Conservation (phyloP, 2,329 filamentous ascomycete genomes). For the Penicillium sp. region DNA sequence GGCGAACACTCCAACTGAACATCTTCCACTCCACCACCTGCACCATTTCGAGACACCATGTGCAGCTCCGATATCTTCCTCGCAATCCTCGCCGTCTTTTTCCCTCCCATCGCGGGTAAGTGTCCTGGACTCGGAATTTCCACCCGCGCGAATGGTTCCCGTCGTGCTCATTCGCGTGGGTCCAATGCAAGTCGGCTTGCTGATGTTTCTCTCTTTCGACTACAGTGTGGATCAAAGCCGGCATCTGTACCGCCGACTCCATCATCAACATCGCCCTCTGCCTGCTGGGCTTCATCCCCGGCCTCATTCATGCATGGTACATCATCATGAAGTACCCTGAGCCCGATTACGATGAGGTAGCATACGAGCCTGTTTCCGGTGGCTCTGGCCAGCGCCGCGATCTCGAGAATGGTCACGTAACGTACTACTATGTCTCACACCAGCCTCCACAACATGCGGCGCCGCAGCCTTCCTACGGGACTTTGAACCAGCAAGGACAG, state of each 20-base stretch:
- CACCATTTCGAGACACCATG: conserved; percentile 36
- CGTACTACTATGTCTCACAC: conserved; percentile 69
- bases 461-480: conserved; percentile 33
- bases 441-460: conserved; percentile 35
- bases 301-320: conserved; percentile 94
- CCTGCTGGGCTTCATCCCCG: conserved; percentile 70
- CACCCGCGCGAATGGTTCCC: conserved; percentile 5
- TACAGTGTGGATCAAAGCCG: conserved; percentile 91
- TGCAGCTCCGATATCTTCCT: conserved; percentile 57
- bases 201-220: conserved; percentile 24
- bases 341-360: conserved; percentile 51
- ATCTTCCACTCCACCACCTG: background rate
- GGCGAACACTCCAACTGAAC: conserved; percentile 11
- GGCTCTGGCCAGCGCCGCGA: conserved; percentile 42
- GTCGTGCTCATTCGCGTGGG: background rate
- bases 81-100: conserved; percentile 55
- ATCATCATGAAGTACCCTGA: conserved; percentile 91
- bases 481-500: conserved; percentile 31
- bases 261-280: conserved; percentile 93
- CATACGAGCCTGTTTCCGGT: conserved; percentile 60
- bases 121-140: conserved; percentile 7
- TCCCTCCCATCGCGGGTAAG: conserved; percentile 54
- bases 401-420: conserved; percentile 48
- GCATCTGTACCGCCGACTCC: conserved; percentile 85
- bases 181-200: conserved; percentile 4